Evolutionary conservation across 2,329 filamentous ascomycete species (phyloP), one percentile per base, ranked within the genome.

Genomic region (Aspergillus pseudotamarii): DNA sequence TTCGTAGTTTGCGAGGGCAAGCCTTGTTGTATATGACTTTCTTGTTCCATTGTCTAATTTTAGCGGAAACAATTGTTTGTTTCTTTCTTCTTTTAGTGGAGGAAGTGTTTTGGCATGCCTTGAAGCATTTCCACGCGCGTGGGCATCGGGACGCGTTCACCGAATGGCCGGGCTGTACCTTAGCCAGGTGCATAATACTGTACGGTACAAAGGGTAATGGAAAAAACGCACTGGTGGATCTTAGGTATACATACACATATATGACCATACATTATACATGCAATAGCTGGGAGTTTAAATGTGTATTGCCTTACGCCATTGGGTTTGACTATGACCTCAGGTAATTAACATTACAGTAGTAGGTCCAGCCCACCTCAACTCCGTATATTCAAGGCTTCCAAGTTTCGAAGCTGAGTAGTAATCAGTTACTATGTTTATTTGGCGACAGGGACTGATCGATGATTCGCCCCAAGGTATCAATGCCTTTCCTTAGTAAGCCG

Each of bases 1-100:
- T 91, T 87, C 32, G 89, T 79, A 28, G 86, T 83, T 59, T 85
- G 81, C 4, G 79, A 68, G 55, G 77, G 71, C 54, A 58, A 54
- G 30, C 60, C 55, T 38, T 69, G 54, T 55, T 63, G 54, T 54
- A 28, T 51, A 30, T 51, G 48, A 26, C 45, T 11, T 14, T 28
- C 12, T 26, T 48, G 21, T 26, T 14, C 45, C 45, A 48, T 48
- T 26, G 45, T 9, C 10, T 16, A 46, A 46, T 9, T 21, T 46
- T 23, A 46, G 43, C 8, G 43, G 43, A 36, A 16, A 36, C 12
- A 36, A 36, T 36, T 36, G 14, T 16, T 32, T 32, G 10, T 32
- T 6, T 43, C 2, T 19, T 45, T n/a, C 8, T 21, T 43, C 2
- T 41, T 19, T 41, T n/a, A 41, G 16, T n/a, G 16, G 19, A 41